Base-by-base conservation (phyloP, 1,284 basidiomycete genomes). In the Cryptococcus amylolentus region DNA sequence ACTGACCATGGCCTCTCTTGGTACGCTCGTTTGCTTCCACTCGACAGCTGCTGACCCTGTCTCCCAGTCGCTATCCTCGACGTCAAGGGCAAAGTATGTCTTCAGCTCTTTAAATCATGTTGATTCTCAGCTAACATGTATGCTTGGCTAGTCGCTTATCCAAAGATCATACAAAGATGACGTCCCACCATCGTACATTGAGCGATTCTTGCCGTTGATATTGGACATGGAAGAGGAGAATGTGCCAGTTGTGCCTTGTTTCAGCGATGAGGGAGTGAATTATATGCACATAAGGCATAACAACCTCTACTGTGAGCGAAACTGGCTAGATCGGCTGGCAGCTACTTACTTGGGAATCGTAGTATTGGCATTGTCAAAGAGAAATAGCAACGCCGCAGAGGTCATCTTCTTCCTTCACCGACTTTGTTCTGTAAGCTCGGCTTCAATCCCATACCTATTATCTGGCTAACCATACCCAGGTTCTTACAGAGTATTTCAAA, bases 261-360 rank as follows among this genome's bases (percentile, higher is more conserved):
- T 99, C 81, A 89, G 93, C 1, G 87, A 84, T 64, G 88, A 91
- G 66, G 92, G 92, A 18, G 82, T 98, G 79, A 98, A 98, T 78
- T 98, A 95, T 79, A 91, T 98, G 88, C 94, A 98, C 76, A 96
- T 98, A 71, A 84, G 95, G 40, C 95, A 98, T 79, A 96, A 93
- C 61, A 98, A 98, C 77, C 82, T 98, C 9, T 98, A 98, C 76
- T 82, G 93, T 96, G 72, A 71, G 91, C 83, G 40, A 10, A 18
- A 12, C 16, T 37, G 3, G 5, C 10, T 16, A 16, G 43, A 38
- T 8, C 16, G 5, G 39, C 2, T 14, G 31, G 16, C 2, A 40
- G 37, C 9, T 12, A 18, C 20, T 16, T 18, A 39, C 4, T 6
- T 6, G 42, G 40, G 52, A 7, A 49, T 23, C 26, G 7, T 70